Conservation (phyloP, 768 basidiomycete species). For the Butyriboletus loyo region DNA sequence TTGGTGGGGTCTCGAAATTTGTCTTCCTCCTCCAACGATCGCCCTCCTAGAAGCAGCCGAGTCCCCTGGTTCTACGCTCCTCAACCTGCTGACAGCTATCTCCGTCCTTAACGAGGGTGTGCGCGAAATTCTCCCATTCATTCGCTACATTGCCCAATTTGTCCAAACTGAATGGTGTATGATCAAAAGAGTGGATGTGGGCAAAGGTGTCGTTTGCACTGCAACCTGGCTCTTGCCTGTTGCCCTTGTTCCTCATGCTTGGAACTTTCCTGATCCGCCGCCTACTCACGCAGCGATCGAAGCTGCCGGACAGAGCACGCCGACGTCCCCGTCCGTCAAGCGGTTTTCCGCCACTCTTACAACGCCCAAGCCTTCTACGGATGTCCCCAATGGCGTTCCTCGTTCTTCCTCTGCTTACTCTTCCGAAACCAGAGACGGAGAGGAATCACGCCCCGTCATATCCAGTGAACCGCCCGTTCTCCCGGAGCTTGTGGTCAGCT, state of each 20-base stretch:
- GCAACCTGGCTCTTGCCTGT: constrained; percentile 90
- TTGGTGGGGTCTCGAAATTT: constrained; percentile 88
- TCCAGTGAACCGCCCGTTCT: constrained; percentile 31
- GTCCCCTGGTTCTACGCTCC: constrained; percentile 51
- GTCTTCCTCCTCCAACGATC: constrained; percentile 70
- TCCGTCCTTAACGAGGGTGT: constrained; percentile 69
- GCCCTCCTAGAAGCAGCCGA: constrained; percentile 59
- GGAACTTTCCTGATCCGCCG: constrained; percentile 62
- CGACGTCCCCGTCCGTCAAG: constrained; percentile 21
- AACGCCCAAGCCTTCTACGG: constrained; percentile 31
- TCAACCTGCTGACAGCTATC: constrained; percentile 75
- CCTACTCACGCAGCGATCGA: constrained; percentile 30
- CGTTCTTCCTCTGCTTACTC: constrained; percentile 32
- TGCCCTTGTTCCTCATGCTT: constrained; percentile 73
- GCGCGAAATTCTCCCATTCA: constrained; percentile 79
- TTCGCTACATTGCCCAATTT: constrained; percentile 79
- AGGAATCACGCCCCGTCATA: constrained; percentile 21
- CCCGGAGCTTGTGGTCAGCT: constrained; percentile 34
- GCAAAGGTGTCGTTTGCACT: constrained; percentile 81
- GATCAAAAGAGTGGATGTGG: constrained; percentile 62
- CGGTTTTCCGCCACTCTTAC: constrained; percentile 23
- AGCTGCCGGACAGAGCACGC: constrained; percentile 14
- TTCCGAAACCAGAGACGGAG: constrained; percentile 27
- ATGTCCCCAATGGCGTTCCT: constrained; percentile 12
- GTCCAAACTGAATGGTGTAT: constrained; percentile 69